Percentiles rank a stretch among this genome's conserved stretches.
Evolutionary conservation across 331 rosid genomes (phyloP).

Genomic region (Dryas integrifolia): DNA sequence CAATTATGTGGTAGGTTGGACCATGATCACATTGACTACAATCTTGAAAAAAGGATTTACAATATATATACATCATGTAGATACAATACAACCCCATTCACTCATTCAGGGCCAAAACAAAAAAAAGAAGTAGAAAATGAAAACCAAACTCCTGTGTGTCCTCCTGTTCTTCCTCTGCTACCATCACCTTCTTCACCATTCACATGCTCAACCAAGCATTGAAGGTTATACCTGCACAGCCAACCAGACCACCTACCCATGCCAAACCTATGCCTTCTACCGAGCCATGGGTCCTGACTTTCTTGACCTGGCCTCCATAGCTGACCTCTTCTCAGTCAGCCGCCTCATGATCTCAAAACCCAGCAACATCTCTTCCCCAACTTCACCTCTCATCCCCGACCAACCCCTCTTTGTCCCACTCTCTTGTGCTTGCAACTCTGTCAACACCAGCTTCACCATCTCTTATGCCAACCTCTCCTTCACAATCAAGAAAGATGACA

Average conservation of each 20-base stretch:
- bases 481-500: slow-evolving; percentile 47
- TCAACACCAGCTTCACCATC: slow-evolving; percentile 43
- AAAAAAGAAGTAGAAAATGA: not conserved
- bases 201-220: slow-evolving; percentile 47
- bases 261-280: slow-evolving; percentile 69
- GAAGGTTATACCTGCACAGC: slow-evolving; percentile 55
- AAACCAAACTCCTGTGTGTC: slow-evolving; percentile 2
- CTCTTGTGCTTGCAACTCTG: slow-evolving; percentile 57
- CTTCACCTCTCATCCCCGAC: slow-evolving; percentile 35
- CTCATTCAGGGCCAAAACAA: not conserved
- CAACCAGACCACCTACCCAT: slow-evolving; percentile 41
- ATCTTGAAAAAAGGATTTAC: not conserved
- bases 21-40: not conserved
- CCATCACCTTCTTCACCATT: slow-evolving; percentile 20
- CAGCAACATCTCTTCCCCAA: slow-evolving; percentile 63
- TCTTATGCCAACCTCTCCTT: slow-evolving; percentile 73
- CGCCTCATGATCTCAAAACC: slow-evolving; percentile 55
- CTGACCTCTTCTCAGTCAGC: slow-evolving; percentile 71
- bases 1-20: not conserved
- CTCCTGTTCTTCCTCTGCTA: slow-evolving; percentile 18
- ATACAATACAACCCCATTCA: not conserved
- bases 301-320: slow-evolving; percentile 66
- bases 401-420: slow-evolving; percentile 70
- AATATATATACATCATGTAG: not conserved
- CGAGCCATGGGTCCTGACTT: slow-evolving; percentile 52